These are phyloP conservation scores for Yamadazyma dushanensis DNA, from an alignment of 1,139 yeast genomes.

Conservation along the genomic window DNA sequence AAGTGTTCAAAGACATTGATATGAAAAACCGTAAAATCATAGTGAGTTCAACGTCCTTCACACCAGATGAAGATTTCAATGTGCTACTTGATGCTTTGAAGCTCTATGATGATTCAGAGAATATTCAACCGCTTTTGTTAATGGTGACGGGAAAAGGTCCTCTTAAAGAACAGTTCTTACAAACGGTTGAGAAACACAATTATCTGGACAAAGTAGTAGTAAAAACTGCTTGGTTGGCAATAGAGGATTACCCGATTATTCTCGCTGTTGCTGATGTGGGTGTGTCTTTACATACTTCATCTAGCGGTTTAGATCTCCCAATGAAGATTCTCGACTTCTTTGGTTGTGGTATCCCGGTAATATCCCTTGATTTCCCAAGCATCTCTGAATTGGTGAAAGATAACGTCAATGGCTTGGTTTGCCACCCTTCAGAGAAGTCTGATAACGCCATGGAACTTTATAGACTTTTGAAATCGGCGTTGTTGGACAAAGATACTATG, in stretches of 20 bases:
- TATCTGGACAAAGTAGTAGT: slow-evolving; percentile 52
- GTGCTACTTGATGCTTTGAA: slow-evolving; percentile 69
- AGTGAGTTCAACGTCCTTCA: slow-evolving; percentile 88
- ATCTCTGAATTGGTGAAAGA: slow-evolving; percentile 59
- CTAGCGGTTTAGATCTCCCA: slow-evolving; percentile 92
- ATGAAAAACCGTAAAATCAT: slow-evolving; percentile 54
- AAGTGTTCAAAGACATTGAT: slow-evolving; percentile 37
- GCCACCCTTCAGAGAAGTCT: slow-evolving; percentile 20
- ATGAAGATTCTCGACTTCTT: slow-evolving; percentile 97
- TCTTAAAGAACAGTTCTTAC: slow-evolving; percentile 49
- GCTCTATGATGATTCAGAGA: slow-evolving; percentile 46
- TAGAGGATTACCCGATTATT: slow-evolving; percentile 78
- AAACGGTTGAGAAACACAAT: slow-evolving; percentile 42
- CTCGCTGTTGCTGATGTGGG: slow-evolving; percentile 83
- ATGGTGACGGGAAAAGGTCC: slow-evolving; percentile 97
- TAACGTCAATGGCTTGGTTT: slow-evolving; percentile 44
- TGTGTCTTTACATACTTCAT: slow-evolving; percentile 84
- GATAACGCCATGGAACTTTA: slow-evolving; percentile 42
- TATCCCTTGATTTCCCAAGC: slow-evolving; percentile 75
- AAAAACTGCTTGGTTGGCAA: slow-evolving; percentile 71
- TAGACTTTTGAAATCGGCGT: slow-evolving; percentile 44
- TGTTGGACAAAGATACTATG: slow-evolving; percentile 38
- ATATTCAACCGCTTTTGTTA: slow-evolving; percentile 56
- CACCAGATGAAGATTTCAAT: slow-evolving; percentile 89
- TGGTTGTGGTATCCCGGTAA: slow-evolving; percentile 94